Base-by-base conservation (phyloP, 495 filamentous ascomycete genomes). In the Xylaria longipes region DNA sequence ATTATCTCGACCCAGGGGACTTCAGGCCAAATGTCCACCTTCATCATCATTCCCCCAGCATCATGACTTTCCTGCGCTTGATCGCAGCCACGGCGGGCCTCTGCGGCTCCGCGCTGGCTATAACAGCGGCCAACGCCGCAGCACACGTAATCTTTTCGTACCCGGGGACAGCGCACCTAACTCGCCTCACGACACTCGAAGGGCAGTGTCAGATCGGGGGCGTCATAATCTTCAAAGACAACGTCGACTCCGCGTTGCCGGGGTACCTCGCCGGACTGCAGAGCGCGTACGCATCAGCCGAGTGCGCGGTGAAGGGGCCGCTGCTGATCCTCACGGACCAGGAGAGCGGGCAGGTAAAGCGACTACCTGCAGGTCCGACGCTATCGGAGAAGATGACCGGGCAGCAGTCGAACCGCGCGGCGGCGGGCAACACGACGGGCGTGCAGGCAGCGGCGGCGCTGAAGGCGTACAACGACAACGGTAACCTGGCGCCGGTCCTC, bases 81-180 rank as follows among this genome's bases (percentile, higher is more conserved):
- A 15, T 60, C 39, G 0, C 60, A 54, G 48, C 39, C 12, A 33
- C 37, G 17, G 52, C 66, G 27, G 37, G 39, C 39, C 29, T 69
- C 37, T 31, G 3, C 66, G 27, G 66, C 66, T 46, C 66, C 3
- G 46, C 66, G 17, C 66, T 60, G 4, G 52, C 66, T 37, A 69
- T 69, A 22, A 69, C 66, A n/a, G 56, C 69, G 6, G 69, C 64
- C n/a, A 68, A 78, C n/a, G 78, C 74, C 8, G 78, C 74, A 25
- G 69, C 73, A 22, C 81, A 83, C 71, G 79, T 83, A 45, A 76
- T 83, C n/a, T 83, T 73, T 74, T 82, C 81, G 3, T 83, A 81
- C 45, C 46, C 73, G 0, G 81, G 81, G 6, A 46, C 74, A 8
- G 64, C 70, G 0, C 80, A 79, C 11, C 79, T 80, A 0, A 22